These are phyloP conservation scores for Trichoderma afroharzianum DNA, from an alignment of 2,329 filamentous ascomycete species.

Conservation along the genomic window DNA sequence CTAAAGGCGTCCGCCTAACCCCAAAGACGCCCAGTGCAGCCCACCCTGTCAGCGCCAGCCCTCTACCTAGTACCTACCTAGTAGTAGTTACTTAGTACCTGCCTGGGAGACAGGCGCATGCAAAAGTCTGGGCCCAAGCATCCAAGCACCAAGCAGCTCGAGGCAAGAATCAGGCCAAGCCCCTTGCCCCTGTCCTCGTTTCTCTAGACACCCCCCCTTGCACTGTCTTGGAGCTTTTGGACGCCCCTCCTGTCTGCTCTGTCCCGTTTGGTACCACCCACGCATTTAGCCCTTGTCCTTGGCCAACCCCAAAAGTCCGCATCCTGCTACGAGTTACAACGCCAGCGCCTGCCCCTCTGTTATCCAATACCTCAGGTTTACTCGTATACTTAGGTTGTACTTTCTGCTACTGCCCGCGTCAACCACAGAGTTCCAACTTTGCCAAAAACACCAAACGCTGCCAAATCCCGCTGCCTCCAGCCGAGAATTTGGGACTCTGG, in stretches of 20 bases:
- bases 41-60: conserved; percentile 12
- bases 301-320: conserved; percentile 18
- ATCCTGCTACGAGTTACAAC: not conserved
- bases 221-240: not conserved
- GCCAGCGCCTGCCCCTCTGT: conserved; percentile 13
- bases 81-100: no score
- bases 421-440: conserved; percentile 5
- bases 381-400: not conserved
- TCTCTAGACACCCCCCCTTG: not conserved
- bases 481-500: not conserved
- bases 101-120: not conserved
- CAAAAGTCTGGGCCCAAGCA: conserved; percentile 3
- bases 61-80: not conserved
- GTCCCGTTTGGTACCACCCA: not conserved
- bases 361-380: not conserved
- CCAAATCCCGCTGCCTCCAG: not conserved
- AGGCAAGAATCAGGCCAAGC: not conserved
- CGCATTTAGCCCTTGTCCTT: not conserved
- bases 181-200: conserved; percentile 9
- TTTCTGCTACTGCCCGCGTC: conserved; percentile 7
- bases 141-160: not conserved
- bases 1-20: not conserved
- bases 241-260: not conserved
- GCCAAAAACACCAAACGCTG: not conserved
- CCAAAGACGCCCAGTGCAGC: conserved; percentile 8